A percentile compares a stretch with the other conserved stretches of the same genome.
These are phyloP conservation scores for Apiotrichum veenhuisii DNA, from an alignment of 1,284 basidiomycete genomes.

Conservation along the genomic window DNA sequence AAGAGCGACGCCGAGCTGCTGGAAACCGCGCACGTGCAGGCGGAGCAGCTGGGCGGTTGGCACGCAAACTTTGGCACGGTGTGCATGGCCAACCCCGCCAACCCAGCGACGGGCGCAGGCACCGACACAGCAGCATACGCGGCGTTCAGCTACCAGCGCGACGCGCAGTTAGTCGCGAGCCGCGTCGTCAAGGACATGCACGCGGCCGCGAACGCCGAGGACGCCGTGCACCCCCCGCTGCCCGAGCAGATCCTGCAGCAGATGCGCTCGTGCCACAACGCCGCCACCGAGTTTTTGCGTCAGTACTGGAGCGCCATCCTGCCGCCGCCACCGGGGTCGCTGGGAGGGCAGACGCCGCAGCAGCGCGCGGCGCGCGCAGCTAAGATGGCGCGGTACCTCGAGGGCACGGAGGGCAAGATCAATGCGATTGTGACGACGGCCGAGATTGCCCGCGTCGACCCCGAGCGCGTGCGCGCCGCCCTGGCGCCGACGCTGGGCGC, in stretches of 20 bases:
- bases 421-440: slow-evolving; percentile 67
- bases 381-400: slow-evolving; percentile 79
- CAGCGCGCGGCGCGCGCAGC: slow-evolving; percentile 68
- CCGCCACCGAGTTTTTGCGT: slow-evolving; percentile 90
- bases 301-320: slow-evolving; percentile 92
- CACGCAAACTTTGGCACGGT: slow-evolving; percentile 26
- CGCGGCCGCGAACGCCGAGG: slow-evolving; percentile 34
- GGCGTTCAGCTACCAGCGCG: slow-evolving; percentile 31
- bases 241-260: slow-evolving; percentile 72
- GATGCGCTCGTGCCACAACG: slow-evolving; percentile 83
- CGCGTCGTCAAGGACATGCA: slow-evolving; percentile 39
- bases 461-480: slow-evolving; percentile 62
- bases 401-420: slow-evolving; percentile 74
- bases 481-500: slow-evolving; percentile 75
- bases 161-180: slow-evolving; percentile 31
- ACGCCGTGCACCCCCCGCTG: slow-evolving; percentile 55
- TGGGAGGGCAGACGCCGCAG: slow-evolving; percentile 33
- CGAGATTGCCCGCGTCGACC: slow-evolving; percentile 61
- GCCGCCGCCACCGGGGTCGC: slow-evolving; percentile 62
- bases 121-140: slow-evolving; percentile 16
- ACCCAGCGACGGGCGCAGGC: slow-evolving; percentile 11
- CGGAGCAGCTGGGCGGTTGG: slow-evolving; percentile 16
- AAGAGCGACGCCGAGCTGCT: slow-evolving; percentile 60
- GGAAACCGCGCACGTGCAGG: slow-evolving; percentile 17
- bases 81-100: slow-evolving; percentile 32